Conservation (phyloP, 164 flowering plant species). For the Kalanchoe fedtschenkoi region DNA sequence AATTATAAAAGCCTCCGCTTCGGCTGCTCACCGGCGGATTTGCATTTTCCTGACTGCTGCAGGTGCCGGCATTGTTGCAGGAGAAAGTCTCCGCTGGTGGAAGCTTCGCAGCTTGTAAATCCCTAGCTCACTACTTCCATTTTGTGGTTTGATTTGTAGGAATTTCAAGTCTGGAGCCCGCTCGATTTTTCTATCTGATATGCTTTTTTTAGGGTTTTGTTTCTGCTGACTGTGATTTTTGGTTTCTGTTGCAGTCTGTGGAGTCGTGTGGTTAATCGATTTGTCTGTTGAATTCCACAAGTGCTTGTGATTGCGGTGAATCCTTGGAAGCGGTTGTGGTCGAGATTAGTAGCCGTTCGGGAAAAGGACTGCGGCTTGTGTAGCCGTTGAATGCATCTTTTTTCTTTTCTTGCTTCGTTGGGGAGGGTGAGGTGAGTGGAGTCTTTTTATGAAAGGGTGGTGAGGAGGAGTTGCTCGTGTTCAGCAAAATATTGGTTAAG, state of each 20-base stretch:
- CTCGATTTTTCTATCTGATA: neutral
- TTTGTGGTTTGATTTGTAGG: neutral
- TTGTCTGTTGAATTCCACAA: too few relatives aligned
- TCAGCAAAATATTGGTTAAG: neutral
- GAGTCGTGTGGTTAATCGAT: too few relatives aligned
- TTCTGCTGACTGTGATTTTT: too few relatives aligned
- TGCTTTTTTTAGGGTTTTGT: neutral
- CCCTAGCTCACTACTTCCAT: neutral
- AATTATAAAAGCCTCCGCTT: neutral
- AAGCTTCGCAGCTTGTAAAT: neutral
- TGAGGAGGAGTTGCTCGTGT: neutral
- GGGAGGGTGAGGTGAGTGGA: neutral
- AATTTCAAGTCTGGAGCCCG: neutral
- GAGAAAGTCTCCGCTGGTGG: neutral
- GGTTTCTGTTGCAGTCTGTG: too few relatives aligned
- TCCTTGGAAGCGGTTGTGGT: too few relatives aligned
- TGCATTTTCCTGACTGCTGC: neutral
- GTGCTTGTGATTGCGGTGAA: too few relatives aligned
- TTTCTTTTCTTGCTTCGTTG: neutral
- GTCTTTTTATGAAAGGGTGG: neutral
- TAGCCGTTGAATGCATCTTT: neutral
- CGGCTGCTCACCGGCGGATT: neutral
- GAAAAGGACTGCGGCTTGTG: neutral
- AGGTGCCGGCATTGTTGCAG: neutral
- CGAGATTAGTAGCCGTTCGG: too few relatives aligned